Evolutionary conservation across 1,284 basidiomycete genomes (phyloP).

Genomic region (Cutaneotrichosporon daszewskae): DNA sequence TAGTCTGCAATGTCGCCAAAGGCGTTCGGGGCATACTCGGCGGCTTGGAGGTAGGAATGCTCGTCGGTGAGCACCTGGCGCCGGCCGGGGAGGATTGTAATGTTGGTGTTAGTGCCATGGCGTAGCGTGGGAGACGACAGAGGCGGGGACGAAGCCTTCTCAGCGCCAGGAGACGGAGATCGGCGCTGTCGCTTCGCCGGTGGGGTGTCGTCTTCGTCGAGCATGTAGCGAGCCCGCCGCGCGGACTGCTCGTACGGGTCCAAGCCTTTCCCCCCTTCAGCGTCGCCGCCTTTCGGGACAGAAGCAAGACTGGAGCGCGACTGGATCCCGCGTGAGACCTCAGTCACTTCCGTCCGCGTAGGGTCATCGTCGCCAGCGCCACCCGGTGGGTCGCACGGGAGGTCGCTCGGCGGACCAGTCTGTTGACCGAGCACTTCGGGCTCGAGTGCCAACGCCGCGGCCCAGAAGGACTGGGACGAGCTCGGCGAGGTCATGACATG

Average conservation of each 20-base stretch:
- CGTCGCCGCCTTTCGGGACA: not conserved
- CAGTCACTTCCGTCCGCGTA: too few relatives aligned
- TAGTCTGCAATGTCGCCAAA: conserved; percentile 84
- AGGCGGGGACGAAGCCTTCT: not conserved
- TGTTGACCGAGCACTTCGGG: not conserved
- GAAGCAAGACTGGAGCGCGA: not conserved
- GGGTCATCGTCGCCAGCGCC: too few relatives aligned
- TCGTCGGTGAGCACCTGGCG: not conserved
- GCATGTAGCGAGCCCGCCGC: not conserved
- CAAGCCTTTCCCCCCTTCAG: not conserved
- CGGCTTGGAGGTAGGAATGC: conserved; percentile 34
- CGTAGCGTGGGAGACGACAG: too few relatives aligned
- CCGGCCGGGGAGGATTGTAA: not conserved
- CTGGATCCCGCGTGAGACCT: too few relatives aligned
- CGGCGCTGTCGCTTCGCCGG: not conserved
- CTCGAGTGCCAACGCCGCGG: conserved; percentile 4
- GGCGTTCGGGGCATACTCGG: conserved; percentile 65
- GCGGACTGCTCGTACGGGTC: not conserved
- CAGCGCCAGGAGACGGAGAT: not conserved
- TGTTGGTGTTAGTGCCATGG: not conserved
- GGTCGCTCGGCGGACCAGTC: not conserved
- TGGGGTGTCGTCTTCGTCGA: not conserved
- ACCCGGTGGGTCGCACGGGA: not conserved
- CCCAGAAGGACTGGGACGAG: conserved; percentile 10
- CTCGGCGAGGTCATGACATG: conserved; percentile 9